Base-by-base conservation (phyloP, 208 protist species). In the Leishmania amazonensis region DNA sequence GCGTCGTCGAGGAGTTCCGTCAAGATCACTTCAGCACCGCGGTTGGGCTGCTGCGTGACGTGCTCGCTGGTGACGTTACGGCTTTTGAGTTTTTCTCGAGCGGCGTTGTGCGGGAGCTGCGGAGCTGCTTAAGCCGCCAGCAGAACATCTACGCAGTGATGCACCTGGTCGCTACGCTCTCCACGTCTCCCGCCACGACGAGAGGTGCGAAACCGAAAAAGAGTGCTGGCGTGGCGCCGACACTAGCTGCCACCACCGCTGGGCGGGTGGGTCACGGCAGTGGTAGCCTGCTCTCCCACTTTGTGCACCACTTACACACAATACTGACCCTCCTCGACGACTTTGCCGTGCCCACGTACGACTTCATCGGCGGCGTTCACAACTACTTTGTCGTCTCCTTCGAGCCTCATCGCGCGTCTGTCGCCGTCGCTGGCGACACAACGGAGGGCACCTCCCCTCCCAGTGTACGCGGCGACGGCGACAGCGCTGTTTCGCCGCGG, bases 11-110 rank as follows among this genome's bases (percentile, higher is more conserved):
- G 31, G 82, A 89, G 49, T 81, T 97, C 62, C 85, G 85, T 6
- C 76, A 87, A 28, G 83, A 90, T 49, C 54, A 89, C 21, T 76
- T 95, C 7, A 71, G 75, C 28, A 74, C 88, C 49, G 90, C 94
- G 2, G 86, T 91, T 35, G 58, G 68, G 9, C 54, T 82, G 53
- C 78, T 97, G 13, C 83, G 87, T 15, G 53, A 83, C 53, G 81
- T 90, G 21, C 83, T 96, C 8, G 51, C 88, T 38, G 78, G 76
- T 35, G 87, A 94, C 31, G 86, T 87, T 3, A 95, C 94, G 2
- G 58, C 92, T 3, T 95, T 93, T 81, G 92, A 97, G 75, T 82
- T 97, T 15, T 81, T 82, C 58, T 88, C 91, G 35, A 88, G 85
- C 68, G 84, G 91, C 28, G 51, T 95, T n/a, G 79, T 95, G 60